These are phyloP conservation scores for Neoascochyta sp. DNA, from an alignment of 2,329 filamentous ascomycete species.

Conservation along the genomic window DNA sequence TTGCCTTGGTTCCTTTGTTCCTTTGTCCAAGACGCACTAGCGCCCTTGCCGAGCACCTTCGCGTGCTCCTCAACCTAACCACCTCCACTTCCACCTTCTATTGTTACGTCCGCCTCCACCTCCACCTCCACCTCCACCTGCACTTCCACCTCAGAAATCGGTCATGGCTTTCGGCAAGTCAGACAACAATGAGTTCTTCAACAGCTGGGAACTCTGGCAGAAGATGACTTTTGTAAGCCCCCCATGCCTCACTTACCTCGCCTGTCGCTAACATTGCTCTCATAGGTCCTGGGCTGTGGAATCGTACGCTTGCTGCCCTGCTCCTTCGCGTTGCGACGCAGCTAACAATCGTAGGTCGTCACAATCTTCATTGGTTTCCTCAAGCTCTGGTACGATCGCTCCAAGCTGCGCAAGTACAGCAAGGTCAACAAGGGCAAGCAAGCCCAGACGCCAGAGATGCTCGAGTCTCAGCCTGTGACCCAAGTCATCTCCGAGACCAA, in stretches of 20 bases:
- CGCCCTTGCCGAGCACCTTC: too few relatives aligned
- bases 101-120: too few relatives aligned
- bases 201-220: slow-evolving; percentile 74
- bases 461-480: slow-evolving; percentile 60
- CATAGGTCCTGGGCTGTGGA: slow-evolving; percentile 68
- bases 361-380: slow-evolving; percentile 66
- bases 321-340: slow-evolving; percentile 1
- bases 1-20: too few relatives aligned
- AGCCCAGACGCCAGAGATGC: slow-evolving; percentile 55
- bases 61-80: too few relatives aligned
- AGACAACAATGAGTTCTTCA: slow-evolving; percentile 43
- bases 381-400: slow-evolving; percentile 55
- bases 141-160: too few relatives aligned
- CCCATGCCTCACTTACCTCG: too few relatives aligned
- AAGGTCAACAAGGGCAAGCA: slow-evolving; percentile 38
- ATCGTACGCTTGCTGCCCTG: slow-evolving; percentile 50
- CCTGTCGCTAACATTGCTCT: too few relatives aligned
- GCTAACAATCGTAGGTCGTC: slow-evolving; percentile 46
- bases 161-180: slow-evolving; percentile 20
- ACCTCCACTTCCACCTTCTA: too few relatives aligned
- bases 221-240: slow-evolving; percentile 86
- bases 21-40: too few relatives aligned
- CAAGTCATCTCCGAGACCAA: slow-evolving; percentile 48
- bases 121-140: too few relatives aligned
- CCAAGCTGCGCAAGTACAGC: slow-evolving; percentile 43